Evolutionary conservation across 2,329 filamentous ascomycete genomes (phyloP).

Genomic region (Huntiella abstrusa): DNA sequence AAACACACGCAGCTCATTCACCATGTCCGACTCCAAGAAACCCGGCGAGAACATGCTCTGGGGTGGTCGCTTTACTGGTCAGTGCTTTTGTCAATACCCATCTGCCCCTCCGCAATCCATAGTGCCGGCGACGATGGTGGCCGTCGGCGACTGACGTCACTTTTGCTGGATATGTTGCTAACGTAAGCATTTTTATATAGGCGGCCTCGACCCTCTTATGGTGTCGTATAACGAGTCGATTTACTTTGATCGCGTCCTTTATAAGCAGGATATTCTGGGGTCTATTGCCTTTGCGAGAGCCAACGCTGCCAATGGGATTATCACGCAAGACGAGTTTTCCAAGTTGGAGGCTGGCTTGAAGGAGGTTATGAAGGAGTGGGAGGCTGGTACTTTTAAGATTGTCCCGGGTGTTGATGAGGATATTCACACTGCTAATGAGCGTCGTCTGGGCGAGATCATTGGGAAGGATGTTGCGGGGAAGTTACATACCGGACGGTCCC

Average conservation of each 20-base stretch:
- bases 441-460: conserved; percentile 63
- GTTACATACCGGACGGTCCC: conserved; percentile 70
- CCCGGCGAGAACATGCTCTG: conserved; percentile 19
- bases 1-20: conserved; percentile 1
- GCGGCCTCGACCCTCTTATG: conserved; percentile 74
- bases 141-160: conserved; percentile 5
- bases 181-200: conserved; percentile 20
- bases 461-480: conserved; percentile 74
- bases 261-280: conserved; percentile 63
- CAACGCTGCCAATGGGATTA: conserved; percentile 56
- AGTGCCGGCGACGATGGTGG: conserved; percentile 6
- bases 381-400: conserved; percentile 29
- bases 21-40: conserved; percentile 17
- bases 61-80: conserved; percentile 34
- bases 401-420: conserved; percentile 35
- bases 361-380: conserved; percentile 35
- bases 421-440: conserved; percentile 54
- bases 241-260: conserved; percentile 58
- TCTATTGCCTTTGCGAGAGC: conserved; percentile 67
- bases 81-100: conserved; percentile 9
- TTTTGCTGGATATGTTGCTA: background rate
- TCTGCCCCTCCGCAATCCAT: background rate
- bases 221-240: conserved; percentile 67
- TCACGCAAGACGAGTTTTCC: conserved; percentile 52
- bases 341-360: conserved; percentile 55